Evolutionary conservation across 2,329 filamentous ascomycete species (phyloP), one percentile per base, ranked within the genome.

Genomic region (Macrophomina pseudophaseolina): DNA sequence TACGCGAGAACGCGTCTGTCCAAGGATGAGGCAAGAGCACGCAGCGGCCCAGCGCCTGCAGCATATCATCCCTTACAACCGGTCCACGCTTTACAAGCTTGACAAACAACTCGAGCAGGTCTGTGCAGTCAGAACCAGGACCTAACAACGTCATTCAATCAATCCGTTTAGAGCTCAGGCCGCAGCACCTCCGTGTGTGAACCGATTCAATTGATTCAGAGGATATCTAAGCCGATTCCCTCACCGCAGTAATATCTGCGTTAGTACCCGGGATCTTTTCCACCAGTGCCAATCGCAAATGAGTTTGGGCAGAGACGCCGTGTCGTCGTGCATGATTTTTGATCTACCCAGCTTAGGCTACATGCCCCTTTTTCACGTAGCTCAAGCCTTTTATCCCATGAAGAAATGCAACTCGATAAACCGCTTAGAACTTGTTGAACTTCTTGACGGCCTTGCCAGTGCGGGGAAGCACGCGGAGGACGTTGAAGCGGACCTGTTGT

Each of bases 391-490:
- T 54, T 65, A 54, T 68, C 66, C 67, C 67, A 60, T 67, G 67
- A 63, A 67, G 46, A 67, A 68, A 56, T 56, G 53, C 49, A 63
- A 67, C 66, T 64, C 66, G 53, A 65, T 53, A 33, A 66, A 52
- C 66, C 59, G 71, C 73, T 90, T 97, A 99, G 88, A 99, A 99
- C 89, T 99, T 99, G 88, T 84, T 87, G 90, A 99, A 99, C 83
- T 90, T 85, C 93, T 99, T 99, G 84, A 97, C 93, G 78, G 89
- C 85, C 91, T 97, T 97, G 86, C 94, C 93, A 79, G 93, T 97
- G 86, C 94, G 90, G 85, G 94, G 94, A 79, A 98, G 91, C 79
- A 99, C 95, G 80, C 95, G 94, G 82, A 99, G 92, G 82, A 97
- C 94, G 88, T 99, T 99, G 92, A 99, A 99, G 82, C 95, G 95